Evolutionary conservation across 2,329 filamentous ascomycete genomes (phyloP).

Genomic region (Beauveria sp.): DNA sequence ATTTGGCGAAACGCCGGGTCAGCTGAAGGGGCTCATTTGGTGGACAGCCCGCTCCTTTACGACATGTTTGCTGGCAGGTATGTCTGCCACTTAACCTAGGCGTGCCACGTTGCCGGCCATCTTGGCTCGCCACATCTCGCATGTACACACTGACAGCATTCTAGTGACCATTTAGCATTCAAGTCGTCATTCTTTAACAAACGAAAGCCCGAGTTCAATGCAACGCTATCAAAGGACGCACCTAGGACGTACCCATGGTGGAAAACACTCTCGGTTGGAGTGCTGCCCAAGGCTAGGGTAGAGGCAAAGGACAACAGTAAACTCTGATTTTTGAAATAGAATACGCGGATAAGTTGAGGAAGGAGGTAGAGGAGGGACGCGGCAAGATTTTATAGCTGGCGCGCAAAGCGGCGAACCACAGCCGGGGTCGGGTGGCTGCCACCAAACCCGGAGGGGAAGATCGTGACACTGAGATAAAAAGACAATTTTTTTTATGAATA

Average conservation of each 20-base stretch:
- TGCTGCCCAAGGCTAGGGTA: not conserved
- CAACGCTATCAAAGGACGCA: not conserved
- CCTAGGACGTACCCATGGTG: slow-evolving; percentile 3
- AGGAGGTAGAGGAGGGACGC: too few relatives aligned
- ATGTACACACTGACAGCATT: not conserved
- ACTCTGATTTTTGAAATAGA: not conserved
- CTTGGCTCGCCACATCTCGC: not conserved
- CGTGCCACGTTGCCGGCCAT: too few relatives aligned
- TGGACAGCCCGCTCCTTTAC: slow-evolving; percentile 11
- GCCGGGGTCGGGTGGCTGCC: too few relatives aligned
- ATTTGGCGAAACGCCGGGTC: slow-evolving; percentile 11
- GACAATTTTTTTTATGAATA: too few relatives aligned
- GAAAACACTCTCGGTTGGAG: not conserved
- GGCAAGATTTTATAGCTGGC: too few relatives aligned
- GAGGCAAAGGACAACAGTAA: not conserved
- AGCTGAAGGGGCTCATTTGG: slow-evolving; percentile 5
- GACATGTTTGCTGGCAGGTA: slow-evolving; percentile 9
- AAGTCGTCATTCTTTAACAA: slow-evolving; percentile 8
- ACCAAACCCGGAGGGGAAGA: too few relatives aligned
- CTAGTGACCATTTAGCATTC: slow-evolving; percentile 1
- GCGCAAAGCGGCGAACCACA: too few relatives aligned
- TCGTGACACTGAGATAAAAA: too few relatives aligned
- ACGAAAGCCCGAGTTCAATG: not conserved
- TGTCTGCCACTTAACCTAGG: not conserved
- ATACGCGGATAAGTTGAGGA: not conserved